Evolutionary conservation across 805 yeast species (phyloP), one percentile per base, ranked within the genome.

Genomic region (Zygosaccharomyces bailii): DNA sequence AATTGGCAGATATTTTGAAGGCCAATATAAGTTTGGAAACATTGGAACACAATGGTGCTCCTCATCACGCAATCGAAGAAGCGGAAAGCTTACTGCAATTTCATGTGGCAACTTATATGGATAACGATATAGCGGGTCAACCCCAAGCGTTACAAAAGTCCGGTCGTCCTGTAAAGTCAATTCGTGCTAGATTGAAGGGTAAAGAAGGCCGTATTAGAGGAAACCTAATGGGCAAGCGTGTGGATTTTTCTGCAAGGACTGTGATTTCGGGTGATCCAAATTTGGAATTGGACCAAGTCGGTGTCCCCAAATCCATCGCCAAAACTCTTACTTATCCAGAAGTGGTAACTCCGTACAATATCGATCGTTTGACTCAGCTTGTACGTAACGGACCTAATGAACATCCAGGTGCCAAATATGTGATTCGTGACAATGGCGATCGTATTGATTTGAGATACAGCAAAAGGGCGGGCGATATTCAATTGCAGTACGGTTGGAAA

Each of bases 211-310:
- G 99, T 74, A 80, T 93, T 52, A 84, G 99, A 78, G 98, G 98
- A 63, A 93, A 93, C 63, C 73, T 93, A 60, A 93, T 93, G 99
- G 99, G 99, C 69, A 93, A 93, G 76, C 93, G 99, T 78, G 99
- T 93, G 48, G 97, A 93, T 68, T 93, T 89, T 63, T 91, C 98
- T 31, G 99, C 99, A 7, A 88, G 99, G 74, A 90, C 99, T 2
- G 99, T 93, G 61, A 93, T 93, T 74, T 90, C 99, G 7, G 98
- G 98, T 76, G 99, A 93, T 66, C 99, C 99, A 35, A 93, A 93
- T 62, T 75, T 93, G 58, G 98, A 93, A 57, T 78, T 93, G 54
- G 99, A 95, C 65, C 98, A 93, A 73, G 99, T 93, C 50, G 99
- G 99, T 73, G 99, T 93, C 18, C 99, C 99, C 43, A 82, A 86